Base-by-base conservation (phyloP, 1,139 yeast species). In the Groenewaldozyma auringiensis region DNA sequence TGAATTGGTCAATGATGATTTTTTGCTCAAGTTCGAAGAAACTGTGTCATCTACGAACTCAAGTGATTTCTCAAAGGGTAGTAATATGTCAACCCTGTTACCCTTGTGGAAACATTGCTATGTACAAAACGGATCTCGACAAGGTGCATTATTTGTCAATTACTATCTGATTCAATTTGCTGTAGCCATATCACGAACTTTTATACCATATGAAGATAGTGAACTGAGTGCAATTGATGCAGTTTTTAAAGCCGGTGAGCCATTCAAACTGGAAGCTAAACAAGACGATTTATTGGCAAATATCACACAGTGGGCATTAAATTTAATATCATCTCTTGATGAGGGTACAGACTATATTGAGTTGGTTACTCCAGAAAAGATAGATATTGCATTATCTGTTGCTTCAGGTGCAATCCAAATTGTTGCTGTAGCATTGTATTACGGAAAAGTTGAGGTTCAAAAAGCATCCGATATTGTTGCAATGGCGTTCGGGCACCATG, bases 361-460 rank as follows among this genome's bases (percentile, higher is more conserved):
- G 48, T 54, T 65, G 21, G 65, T 73, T 0, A 65, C 75, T 1
- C 63, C 63, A 14, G 70, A 67, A 47, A 67, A 73, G 49, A 57
- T 72, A 31, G 61, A 66, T 13, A 57, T 71, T 16, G 74, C 75
- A 0, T 66, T 71, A 44, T 54, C 62, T 8, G 64, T 73, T 35
- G 71, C 72, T 54, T 64, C 76, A 1, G 54, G 60, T 16, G 70
- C 73, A 1, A 58, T 76, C 21, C 73, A 75, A 48, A 61, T 72
- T 14, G 57, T 74, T 4, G 64, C 72, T 1, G 65, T 70, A 8
- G 71, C 75, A 3, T 60, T 63, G 17, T 55, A 63, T 37, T 53
- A 59, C 34, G 59, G 58, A 20, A 46, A 58, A 22, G 57, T 63
- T 42, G 52, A 60, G 33, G 51, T 63, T 42, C 56, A 62, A 13